Evolutionary conservation across 495 filamentous ascomycete genomes (phyloP).

Genomic region (Daldinia decipiens): DNA sequence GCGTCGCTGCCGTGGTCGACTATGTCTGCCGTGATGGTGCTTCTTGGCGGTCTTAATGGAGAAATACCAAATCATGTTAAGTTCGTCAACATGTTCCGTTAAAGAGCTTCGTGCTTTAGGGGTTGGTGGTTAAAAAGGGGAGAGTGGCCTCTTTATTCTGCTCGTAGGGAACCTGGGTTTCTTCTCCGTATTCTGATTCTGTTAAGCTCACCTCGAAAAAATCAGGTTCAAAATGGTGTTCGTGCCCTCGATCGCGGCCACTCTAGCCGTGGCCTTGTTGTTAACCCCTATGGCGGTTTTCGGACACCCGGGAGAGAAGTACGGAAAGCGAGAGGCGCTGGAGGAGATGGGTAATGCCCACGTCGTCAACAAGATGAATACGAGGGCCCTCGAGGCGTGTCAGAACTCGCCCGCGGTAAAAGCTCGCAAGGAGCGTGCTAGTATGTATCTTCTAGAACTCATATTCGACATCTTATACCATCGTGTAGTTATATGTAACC

Average conservation of each 20-base stretch:
- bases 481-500: background rate
- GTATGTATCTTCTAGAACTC: constrained; percentile 12
- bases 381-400: constrained; percentile 44
- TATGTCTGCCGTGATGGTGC: constrained; percentile 34
- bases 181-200: constrained; percentile 14
- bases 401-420: constrained; percentile 44
- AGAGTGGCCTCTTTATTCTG: constrained; percentile 6
- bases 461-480: background rate
- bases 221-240: constrained; percentile 41
- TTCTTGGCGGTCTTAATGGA: constrained; percentile 44
- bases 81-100: constrained; percentile 19
- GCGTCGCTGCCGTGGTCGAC: constrained; percentile 19
- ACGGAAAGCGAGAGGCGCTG: constrained; percentile 36
- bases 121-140: constrained; percentile 39
- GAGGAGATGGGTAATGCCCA: constrained; percentile 43
- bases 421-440: constrained; percentile 45
- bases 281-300: constrained; percentile 27
- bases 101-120: constrained; percentile 16
- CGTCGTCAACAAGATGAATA: constrained; percentile 46
- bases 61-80: constrained; percentile 17
- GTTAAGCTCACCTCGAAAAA: constrained; percentile 11
- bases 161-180: background rate
- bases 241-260: constrained; percentile 33
- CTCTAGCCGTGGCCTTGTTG: constrained; percentile 38
- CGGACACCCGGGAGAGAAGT: constrained; percentile 45